Evolutionary conservation across 441 rosid species (phyloP).

Genomic region (Populus hybrid): DNA sequence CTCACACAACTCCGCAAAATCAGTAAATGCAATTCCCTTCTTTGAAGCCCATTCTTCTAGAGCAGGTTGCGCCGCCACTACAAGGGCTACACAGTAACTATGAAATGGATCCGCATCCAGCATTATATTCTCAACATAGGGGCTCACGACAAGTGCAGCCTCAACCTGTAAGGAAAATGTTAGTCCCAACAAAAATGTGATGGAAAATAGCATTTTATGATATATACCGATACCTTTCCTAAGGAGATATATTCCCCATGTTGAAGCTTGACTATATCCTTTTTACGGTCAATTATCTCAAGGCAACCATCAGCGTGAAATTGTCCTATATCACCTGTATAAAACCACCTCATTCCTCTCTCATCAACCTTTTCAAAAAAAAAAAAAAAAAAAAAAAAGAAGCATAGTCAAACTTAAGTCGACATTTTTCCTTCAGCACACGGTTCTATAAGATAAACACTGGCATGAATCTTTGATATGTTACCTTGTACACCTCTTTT

Average conservation of each 20-base stretch:
- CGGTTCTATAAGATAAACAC: constrained; percentile 5
- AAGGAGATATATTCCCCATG: constrained; percentile 97
- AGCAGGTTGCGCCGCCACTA: constrained; percentile 63
- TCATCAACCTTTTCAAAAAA: constrained; percentile 89
- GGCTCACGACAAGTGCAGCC: constrained; percentile 64
- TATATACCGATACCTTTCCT: constrained; percentile 64
- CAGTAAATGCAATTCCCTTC: constrained; percentile 47
- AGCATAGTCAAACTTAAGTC: constrained; percentile 5
- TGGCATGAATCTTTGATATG: constrained; percentile 7
- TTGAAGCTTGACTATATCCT: constrained; percentile 96
- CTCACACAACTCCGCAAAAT: constrained; percentile 57
- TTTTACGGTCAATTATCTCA: constrained; percentile 93
- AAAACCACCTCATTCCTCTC: constrained; percentile 95
- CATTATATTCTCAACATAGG: constrained; percentile 82
- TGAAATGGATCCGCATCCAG: constrained; percentile 93
- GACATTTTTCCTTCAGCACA: background rate
- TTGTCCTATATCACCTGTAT: constrained; percentile 89
- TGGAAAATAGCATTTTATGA: background rate
- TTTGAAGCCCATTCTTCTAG: constrained; percentile 82
- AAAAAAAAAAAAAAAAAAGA: constrained; percentile 10
- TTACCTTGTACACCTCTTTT: constrained; percentile 82
- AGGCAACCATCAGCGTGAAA: constrained; percentile 95
- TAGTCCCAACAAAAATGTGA: constrained; percentile 9
- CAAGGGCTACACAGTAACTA: constrained; percentile 84
- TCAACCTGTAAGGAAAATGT: constrained; percentile 62